phyloP scores from a whole-genome alignment of 495 filamentous ascomycete genomes.

The Letharia columbiana region DNA sequence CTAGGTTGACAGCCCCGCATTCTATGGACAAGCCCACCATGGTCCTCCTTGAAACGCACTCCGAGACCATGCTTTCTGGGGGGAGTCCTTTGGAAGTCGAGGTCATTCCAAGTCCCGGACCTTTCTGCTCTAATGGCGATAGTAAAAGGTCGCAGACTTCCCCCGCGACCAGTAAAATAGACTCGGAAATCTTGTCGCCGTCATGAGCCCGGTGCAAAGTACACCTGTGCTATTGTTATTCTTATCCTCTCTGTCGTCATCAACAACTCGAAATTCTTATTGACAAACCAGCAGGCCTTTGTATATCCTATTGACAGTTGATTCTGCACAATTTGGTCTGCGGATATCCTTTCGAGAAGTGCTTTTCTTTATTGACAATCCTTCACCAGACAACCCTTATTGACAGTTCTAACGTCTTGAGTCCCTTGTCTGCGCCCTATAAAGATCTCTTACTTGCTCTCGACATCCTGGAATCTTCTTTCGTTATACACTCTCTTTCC shows the following conservation, averaged over 20 bases:
- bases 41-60: not conserved
- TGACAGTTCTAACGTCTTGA: not conserved
- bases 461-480: not conserved
- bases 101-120: not conserved
- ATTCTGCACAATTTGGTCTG: not conserved
- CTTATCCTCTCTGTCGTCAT: not conserved
- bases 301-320: constrained; percentile 15
- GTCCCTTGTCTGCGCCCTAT: not conserved
- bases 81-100: not conserved
- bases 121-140: not conserved
- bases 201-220: not conserved
- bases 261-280: not conserved
- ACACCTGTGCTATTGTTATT: not conserved
- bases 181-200: not conserved
- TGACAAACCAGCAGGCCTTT: not conserved
- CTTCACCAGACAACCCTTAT: not conserved
- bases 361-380: constrained; percentile 14
- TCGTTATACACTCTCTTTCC: not conserved
- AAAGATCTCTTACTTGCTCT: not conserved
- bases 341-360: not conserved
- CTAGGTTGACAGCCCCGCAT: not conserved
- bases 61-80: not conserved
- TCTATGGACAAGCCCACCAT: not conserved
- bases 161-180: not conserved
- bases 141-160: not conserved